A percentile compares a stretch with the other conserved stretches of the same genome.
These are phyloP conservation scores for Leishmania amazonensis DNA, from an alignment of 208 protist genomes.

Conservation along the genomic window DNA sequence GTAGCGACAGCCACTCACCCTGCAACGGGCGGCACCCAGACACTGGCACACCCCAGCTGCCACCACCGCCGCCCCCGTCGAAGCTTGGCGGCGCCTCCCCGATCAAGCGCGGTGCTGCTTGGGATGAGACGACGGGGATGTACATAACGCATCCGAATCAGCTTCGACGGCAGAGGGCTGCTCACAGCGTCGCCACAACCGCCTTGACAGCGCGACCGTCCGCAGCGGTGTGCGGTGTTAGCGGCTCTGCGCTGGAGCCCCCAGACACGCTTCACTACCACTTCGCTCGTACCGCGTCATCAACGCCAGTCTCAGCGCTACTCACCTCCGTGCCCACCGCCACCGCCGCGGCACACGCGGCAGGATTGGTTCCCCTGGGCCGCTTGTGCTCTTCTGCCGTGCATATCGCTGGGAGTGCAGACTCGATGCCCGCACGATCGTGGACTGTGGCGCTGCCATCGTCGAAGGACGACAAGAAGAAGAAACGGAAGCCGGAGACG, in stretches of 20 bases:
- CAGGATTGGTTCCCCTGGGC: constrained; percentile 1
- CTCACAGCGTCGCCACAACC: neutral
- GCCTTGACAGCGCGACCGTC: neutral
- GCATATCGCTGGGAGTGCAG: constrained; percentile 1
- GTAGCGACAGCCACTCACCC: constrained; percentile 3
- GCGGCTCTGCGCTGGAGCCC: constrained; percentile 14
- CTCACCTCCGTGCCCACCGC: constrained; percentile 2
- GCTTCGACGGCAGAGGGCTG: constrained; percentile 18
- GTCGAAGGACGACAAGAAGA: neutral
- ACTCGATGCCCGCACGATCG: neutral
- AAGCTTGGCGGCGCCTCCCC: constrained; percentile 7
- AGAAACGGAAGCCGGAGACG: neutral
- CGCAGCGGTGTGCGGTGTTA: neutral
- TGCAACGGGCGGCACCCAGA: neutral
- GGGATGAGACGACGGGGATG: constrained; percentile 23
- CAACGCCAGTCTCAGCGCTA: neutral
- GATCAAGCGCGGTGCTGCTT: constrained; percentile 28
- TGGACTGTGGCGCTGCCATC: neutral
- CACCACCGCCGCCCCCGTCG: neutral
- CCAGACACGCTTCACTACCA: constrained; percentile 24
- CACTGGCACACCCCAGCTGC: neutral
- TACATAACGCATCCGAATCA: constrained; percentile 38
- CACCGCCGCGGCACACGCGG: neutral
- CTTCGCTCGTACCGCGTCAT: constrained; percentile 24
- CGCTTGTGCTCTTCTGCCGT: constrained; percentile 26